Evolutionary conservation across 2,329 filamentous ascomycete species (phyloP).

Genomic region (Phialophora verrucosa): DNA sequence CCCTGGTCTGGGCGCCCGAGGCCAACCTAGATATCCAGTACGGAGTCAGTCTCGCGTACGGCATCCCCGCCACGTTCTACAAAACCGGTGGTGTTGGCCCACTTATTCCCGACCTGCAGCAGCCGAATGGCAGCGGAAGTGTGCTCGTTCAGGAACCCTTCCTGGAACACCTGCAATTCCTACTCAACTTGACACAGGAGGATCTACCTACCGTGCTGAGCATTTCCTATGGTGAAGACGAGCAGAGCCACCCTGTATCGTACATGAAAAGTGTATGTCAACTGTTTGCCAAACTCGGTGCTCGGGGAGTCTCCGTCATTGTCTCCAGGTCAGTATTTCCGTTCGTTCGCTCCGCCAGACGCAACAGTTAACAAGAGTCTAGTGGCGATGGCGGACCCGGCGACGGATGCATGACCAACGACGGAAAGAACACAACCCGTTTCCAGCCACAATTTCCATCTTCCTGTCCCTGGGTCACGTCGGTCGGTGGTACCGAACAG

Average conservation of each 20-base stretch:
- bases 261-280: slow-evolving; percentile 68
- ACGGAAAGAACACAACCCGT: slow-evolving; percentile 60
- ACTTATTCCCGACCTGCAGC: slow-evolving; percentile 56
- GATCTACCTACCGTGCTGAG: slow-evolving; percentile 67
- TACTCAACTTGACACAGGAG: slow-evolving; percentile 60
- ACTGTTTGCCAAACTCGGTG: slow-evolving; percentile 67
- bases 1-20: slow-evolving; percentile 52
- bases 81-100: slow-evolving; percentile 63
- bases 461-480: slow-evolving; percentile 70
- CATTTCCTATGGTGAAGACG: slow-evolving; percentile 70
- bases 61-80: slow-evolving; percentile 61
- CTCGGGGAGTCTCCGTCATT: slow-evolving; percentile 68
- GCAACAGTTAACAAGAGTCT: neutral
- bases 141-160: slow-evolving; percentile 68
- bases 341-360: slow-evolving; percentile 52
- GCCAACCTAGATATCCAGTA: slow-evolving; percentile 64
- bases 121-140: slow-evolving; percentile 45
- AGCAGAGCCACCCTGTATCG: slow-evolving; percentile 65
- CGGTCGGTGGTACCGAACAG: slow-evolving; percentile 65
- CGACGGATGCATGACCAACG: slow-evolving; percentile 62
- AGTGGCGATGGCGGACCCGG: slow-evolving; percentile 65
- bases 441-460: slow-evolving; percentile 69
- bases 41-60: slow-evolving; percentile 61
- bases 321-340: slow-evolving; percentile 53
- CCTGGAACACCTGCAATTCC: slow-evolving; percentile 66